Percentiles rank a stretch among this genome's conserved stretches.
Conservation (phyloP, 2,329 filamentous ascomycete genomes). For the Xylaria multiplex region DNA sequence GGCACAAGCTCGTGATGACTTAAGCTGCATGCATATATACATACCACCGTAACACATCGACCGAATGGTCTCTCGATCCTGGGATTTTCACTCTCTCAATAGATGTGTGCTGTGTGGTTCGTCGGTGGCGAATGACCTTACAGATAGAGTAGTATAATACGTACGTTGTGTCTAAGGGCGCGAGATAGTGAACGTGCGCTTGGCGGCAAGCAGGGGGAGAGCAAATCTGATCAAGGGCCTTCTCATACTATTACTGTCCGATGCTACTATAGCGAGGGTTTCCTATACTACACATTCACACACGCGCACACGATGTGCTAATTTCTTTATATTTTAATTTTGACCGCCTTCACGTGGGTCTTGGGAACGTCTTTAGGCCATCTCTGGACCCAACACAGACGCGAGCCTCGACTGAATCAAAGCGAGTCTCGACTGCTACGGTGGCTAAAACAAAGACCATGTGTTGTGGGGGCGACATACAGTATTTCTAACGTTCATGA, state of each 20-base stretch:
- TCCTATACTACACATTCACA: neutral
- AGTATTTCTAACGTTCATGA: slow-evolving; percentile 18
- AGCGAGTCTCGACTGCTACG: slow-evolving; percentile 11
- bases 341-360: slow-evolving; percentile 1
- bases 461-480: neutral
- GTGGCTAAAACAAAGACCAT: neutral
- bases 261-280: slow-evolving; percentile 22
- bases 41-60: slow-evolving; percentile 18
- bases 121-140: slow-evolving; percentile 9
- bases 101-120: slow-evolving; percentile 15
- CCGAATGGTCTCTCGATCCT: slow-evolving; percentile 8
- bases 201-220: slow-evolving; percentile 24
- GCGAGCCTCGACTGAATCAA: slow-evolving; percentile 3
- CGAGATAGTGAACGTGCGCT: slow-evolving; percentile 9
- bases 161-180: neutral
- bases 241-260: slow-evolving; percentile 19
- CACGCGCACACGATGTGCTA: neutral
- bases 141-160: neutral
- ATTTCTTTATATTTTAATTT: neutral
- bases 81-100: neutral
- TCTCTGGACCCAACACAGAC: slow-evolving; percentile 15
- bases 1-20: slow-evolving; percentile 16
- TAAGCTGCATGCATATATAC: slow-evolving; percentile 21
- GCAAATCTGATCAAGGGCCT: slow-evolving; percentile 3
- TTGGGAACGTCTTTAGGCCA: neutral